These are phyloP conservation scores for Chamaecyparis obtusa DNA, from an alignment of 75 land plant species.

Conservation along the genomic window DNA sequence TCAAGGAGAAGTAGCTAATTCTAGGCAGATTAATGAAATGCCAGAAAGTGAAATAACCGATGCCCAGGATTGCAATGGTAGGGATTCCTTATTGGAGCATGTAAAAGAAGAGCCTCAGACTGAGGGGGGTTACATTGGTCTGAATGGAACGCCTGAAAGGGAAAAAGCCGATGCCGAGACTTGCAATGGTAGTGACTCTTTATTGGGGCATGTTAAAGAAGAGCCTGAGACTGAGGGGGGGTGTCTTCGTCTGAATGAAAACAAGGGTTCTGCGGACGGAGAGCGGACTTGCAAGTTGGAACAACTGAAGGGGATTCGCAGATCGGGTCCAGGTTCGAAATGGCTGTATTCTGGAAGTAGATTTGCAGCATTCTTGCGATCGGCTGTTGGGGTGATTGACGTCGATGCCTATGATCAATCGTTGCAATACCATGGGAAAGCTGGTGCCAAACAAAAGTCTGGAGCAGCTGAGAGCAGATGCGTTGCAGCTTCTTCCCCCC, in stretches of 20 bases:
- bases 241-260: neutral
- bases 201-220: neutral
- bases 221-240: neutral
- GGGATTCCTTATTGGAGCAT: neutral
- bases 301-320: neutral
- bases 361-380: slow-evolving; percentile 4
- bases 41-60: neutral
- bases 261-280: neutral
- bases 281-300: neutral
- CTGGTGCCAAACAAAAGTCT: neutral
- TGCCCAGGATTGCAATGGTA: neutral
- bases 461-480: neutral
- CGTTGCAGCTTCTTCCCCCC: neutral
- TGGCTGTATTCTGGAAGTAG: slow-evolving; percentile 8
- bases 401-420: neutral
- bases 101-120: neutral
- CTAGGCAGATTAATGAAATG: neutral
- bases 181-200: neutral
- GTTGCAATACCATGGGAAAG: neutral
- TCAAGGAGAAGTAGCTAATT: neutral
- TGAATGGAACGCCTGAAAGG: neutral
- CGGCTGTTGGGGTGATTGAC: neutral
- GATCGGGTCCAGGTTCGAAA: slow-evolving; percentile 3
- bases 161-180: neutral
- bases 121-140: neutral